phyloP scores from a whole-genome alignment of 2,329 filamentous ascomycete species.

The Aplosporella prunicola region DNA sequence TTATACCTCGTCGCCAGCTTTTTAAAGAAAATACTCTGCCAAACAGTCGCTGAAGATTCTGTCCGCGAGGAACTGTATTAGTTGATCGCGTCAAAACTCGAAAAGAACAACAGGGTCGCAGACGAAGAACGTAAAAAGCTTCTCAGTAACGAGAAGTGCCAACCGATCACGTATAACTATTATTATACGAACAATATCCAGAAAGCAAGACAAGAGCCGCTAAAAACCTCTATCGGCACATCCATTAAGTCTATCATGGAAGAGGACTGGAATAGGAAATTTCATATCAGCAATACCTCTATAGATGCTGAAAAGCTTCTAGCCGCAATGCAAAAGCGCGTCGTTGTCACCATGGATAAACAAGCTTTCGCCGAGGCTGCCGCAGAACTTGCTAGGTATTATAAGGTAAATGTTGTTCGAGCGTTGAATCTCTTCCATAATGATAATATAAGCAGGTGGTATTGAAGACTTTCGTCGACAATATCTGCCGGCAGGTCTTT shows the following conservation, averaged over 20 bases:
- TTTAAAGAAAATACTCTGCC: background rate
- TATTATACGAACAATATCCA: constrained; percentile 12
- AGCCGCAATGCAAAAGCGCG: background rate
- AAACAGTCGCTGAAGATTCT: background rate
- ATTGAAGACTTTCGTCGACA: constrained; percentile 10
- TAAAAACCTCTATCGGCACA: background rate
- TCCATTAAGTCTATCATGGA: background rate
- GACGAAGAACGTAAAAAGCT: constrained; percentile 1
- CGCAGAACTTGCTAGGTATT: constrained; percentile 10
- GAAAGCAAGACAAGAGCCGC: constrained; percentile 1
- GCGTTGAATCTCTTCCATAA: background rate
- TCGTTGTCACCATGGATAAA: constrained; percentile 9
- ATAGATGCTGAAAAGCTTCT: background rate
- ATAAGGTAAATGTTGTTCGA: constrained; percentile 1
- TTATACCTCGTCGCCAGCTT: background rate
- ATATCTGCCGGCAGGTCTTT: constrained; percentile 11
- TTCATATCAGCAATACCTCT: background rate
- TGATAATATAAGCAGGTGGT: constrained; percentile 2
- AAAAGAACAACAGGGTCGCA: background rate
- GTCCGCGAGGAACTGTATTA: constrained; percentile 1
- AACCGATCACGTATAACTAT: constrained; percentile 12
- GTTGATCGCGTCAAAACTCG: constrained; percentile 6
- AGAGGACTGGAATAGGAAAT: background rate
- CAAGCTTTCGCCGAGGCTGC: constrained; percentile 9
- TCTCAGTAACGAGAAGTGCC: constrained; percentile 1